Evolutionary conservation across 805 yeast species (phyloP).

Genomic region (Saccharomycopsis sp.): DNA sequence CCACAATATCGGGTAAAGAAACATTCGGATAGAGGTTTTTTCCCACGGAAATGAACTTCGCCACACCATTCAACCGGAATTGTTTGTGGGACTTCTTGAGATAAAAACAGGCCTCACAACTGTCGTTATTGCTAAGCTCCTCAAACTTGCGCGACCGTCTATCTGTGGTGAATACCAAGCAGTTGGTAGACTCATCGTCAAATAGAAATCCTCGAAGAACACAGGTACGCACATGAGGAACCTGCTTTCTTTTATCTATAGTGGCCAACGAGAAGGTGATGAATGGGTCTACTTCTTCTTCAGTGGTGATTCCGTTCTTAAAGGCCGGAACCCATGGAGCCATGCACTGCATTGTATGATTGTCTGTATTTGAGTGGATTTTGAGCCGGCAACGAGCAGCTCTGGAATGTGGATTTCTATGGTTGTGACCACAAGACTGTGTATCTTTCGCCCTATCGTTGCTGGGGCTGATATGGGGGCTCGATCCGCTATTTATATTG

Average conservation of each 20-base stretch:
- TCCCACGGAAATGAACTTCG: conserved; percentile 36
- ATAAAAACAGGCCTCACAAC: conserved; percentile 73
- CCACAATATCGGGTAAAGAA: conserved; percentile 28
- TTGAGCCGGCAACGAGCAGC: background rate
- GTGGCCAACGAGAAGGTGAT: conserved; percentile 64
- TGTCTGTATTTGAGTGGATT: background rate
- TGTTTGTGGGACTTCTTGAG: conserved; percentile 58
- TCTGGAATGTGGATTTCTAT: background rate
- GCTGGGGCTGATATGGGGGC: background rate
- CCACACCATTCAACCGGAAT: conserved; percentile 65
- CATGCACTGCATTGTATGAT: conserved; percentile 34
- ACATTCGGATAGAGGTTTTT: conserved; percentile 12
- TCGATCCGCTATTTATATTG: background rate
- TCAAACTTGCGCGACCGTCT: conserved; percentile 56
- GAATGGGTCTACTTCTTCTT: conserved; percentile 43
- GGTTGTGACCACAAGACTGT: background rate
- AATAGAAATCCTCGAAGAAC: conserved; percentile 72
- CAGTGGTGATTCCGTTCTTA: conserved; percentile 41
- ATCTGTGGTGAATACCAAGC: conserved; percentile 67
- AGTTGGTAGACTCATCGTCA: conserved; percentile 58
- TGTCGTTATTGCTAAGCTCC: conserved; percentile 45
- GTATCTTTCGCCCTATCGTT: background rate
- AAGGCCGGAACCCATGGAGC: conserved; percentile 79
- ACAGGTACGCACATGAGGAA: conserved; percentile 64
- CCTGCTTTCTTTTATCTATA: conserved; percentile 36